These are phyloP conservation scores for Penicillium sp. DNA, from an alignment of 2,329 filamentous ascomycete genomes.

Conservation along the genomic window DNA sequence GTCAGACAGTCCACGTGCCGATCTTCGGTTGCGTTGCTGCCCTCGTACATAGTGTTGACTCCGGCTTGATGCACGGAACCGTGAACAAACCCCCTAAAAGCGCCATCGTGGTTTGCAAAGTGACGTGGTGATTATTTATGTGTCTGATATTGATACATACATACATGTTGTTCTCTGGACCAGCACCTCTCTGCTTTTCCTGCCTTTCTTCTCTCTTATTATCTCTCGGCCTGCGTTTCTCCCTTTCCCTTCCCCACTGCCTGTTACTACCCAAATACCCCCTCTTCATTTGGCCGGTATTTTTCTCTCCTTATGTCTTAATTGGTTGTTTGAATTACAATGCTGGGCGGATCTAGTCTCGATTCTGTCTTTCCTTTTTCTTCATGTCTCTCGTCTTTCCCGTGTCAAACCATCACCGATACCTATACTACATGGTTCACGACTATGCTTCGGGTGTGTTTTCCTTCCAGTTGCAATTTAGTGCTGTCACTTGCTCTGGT, in stretches of 20 bases:
- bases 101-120: constrained; percentile 7
- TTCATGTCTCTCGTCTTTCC: not conserved
- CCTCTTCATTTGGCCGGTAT: constrained; percentile 21
- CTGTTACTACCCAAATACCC: constrained; percentile 21
- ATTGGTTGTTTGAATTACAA: constrained; percentile 7
- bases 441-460: not conserved
- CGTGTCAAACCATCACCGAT: not conserved
- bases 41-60: constrained; percentile 23
- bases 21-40: not conserved
- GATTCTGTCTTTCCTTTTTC: not conserved
- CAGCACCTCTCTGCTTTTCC: constrained; percentile 1
- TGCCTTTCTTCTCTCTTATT: not conserved
- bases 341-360: constrained; percentile 2
- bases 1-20: not conserved
- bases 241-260: not conserved
- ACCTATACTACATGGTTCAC: not conserved
- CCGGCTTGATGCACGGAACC: constrained; percentile 17
- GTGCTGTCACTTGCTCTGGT: not conserved
- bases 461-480: not conserved
- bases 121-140: constrained; percentile 10
- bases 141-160: constrained; percentile 3
- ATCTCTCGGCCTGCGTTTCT: not conserved
- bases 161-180: not conserved
- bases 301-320: constrained; percentile 14
- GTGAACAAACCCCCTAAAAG: constrained; percentile 19